Evolutionary conservation across 257 asterid species (phyloP).

Genomic region (Knoxia roxburghii): DNA sequence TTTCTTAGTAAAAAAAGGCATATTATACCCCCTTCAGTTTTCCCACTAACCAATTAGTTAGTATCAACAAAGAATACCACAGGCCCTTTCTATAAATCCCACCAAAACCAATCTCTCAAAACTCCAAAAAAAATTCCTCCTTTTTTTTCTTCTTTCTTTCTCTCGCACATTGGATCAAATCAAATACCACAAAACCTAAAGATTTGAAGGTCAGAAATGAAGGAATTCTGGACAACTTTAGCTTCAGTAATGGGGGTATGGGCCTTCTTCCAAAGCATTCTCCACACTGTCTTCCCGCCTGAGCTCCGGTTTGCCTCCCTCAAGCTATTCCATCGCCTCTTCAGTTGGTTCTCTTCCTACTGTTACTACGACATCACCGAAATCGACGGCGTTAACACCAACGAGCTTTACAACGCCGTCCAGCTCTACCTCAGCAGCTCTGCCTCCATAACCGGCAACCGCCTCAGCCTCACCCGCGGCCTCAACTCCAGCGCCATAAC

Average conservation of each 20-base stretch:
- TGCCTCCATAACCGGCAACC: slow-evolving; percentile 33
- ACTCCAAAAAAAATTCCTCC: neutral
- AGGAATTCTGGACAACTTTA: slow-evolving; percentile 38
- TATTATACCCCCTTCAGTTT: no score
- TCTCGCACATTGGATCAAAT: neutral
- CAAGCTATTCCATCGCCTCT: slow-evolving; percentile 30
- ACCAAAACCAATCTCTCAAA: slow-evolving; percentile 1
- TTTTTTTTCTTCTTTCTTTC: neutral
- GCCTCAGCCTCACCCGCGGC: slow-evolving; percentile 36
- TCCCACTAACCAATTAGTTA: no score
- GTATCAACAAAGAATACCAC: no score
- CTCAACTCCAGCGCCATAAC: slow-evolving; percentile 39
- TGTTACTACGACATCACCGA: slow-evolving; percentile 48
- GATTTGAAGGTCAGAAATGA: slow-evolving; percentile 16
- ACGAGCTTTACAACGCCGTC: slow-evolving; percentile 48
- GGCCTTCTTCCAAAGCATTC: slow-evolving; percentile 36
- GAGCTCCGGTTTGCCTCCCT: slow-evolving; percentile 33
- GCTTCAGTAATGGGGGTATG: slow-evolving; percentile 49
- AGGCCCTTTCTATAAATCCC: slow-evolving; percentile 21
- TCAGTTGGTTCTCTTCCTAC: slow-evolving; percentile 32
- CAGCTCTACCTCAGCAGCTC: slow-evolving; percentile 40
- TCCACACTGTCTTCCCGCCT: slow-evolving; percentile 39
- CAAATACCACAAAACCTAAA: no score
- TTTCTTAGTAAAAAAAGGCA: no score
- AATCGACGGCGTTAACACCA: slow-evolving; percentile 46